Evolutionary conservation across 345 rosid species (phyloP).

Genomic region (Pugionium cornutum): DNA sequence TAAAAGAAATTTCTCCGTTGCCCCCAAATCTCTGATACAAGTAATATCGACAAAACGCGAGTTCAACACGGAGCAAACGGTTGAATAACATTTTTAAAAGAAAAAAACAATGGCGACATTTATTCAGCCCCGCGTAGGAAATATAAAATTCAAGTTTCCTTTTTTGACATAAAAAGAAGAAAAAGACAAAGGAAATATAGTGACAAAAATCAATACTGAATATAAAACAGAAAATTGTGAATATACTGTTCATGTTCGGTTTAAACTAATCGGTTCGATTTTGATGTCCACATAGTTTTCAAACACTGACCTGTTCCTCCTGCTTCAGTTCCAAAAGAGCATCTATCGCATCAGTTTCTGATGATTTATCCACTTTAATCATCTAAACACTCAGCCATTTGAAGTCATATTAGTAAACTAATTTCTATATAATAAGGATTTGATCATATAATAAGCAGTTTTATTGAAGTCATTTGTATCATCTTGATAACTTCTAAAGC

Average conservation of each 20-base stretch:
- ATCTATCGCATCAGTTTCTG: constrained; percentile 44
- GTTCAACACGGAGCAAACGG: constrained; percentile 60
- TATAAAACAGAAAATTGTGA: no score
- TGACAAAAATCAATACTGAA: no score
- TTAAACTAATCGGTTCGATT: no score
- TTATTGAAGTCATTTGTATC: constrained; percentile 69
- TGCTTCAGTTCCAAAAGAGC: constrained; percentile 86
- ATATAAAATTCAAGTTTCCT: no score
- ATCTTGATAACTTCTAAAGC: constrained; percentile 87
- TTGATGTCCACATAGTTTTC: background rate
- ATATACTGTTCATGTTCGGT: no score
- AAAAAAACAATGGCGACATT: no score
- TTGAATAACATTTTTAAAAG: background rate
- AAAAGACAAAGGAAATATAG: no score
- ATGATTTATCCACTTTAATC: constrained; percentile 43
- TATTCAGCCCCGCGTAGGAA: no score
- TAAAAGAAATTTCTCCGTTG: background rate
- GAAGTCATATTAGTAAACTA: background rate
- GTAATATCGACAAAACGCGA: constrained; percentile 42
- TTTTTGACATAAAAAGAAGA: no score
- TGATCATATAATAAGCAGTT: constrained; percentile 1
- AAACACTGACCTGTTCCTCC: constrained; percentile 64
- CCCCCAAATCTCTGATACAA: no score
- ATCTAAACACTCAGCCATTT: constrained; percentile 31
- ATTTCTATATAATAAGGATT: background rate